These are phyloP conservation scores for Knufia fluminis DNA, from an alignment of 2,329 filamentous ascomycete species.

Conservation along the genomic window DNA sequence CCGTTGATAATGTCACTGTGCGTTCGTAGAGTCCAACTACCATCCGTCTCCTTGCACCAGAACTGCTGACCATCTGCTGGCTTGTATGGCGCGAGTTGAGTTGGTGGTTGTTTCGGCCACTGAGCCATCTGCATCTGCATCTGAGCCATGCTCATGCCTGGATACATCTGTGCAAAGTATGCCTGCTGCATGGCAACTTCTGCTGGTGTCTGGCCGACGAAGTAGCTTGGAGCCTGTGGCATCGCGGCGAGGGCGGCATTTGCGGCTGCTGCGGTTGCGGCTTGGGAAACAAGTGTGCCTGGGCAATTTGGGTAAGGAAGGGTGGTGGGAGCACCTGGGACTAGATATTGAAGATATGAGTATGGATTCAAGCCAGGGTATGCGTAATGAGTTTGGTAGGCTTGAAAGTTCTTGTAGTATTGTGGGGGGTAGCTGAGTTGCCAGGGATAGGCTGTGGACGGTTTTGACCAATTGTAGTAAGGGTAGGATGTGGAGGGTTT, in stretches of 20 bases:
- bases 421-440: slow-evolving; percentile 13
- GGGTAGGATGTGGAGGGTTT: slow-evolving; percentile 11
- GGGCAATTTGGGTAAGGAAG: slow-evolving; percentile 1
- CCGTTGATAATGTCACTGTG: slow-evolving; percentile 19
- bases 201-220: slow-evolving; percentile 19
- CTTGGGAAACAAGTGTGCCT: slow-evolving; percentile 14
- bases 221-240: slow-evolving; percentile 21
- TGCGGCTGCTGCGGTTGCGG: slow-evolving; percentile 18
- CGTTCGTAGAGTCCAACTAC: slow-evolving; percentile 27
- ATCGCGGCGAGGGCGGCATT: slow-evolving; percentile 18
- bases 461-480: slow-evolving; percentile 9
- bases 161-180: slow-evolving; percentile 20
- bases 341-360: slow-evolving; percentile 7
- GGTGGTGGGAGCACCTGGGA: slow-evolving; percentile 1
- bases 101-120: slow-evolving; percentile 17
- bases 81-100: slow-evolving; percentile 26
- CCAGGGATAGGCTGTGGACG: slow-evolving; percentile 9
- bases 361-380: not conserved
- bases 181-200: slow-evolving; percentile 27
- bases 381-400: not conserved
- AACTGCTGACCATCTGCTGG: slow-evolving; percentile 25
- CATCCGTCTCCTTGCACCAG: slow-evolving; percentile 30
- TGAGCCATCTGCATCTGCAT: no score
- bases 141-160: not conserved
- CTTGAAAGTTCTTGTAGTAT: slow-evolving; percentile 13